phyloP scores from a whole-genome alignment of 108 stramenopile species.

The Skeletonema costatum region DNA sequence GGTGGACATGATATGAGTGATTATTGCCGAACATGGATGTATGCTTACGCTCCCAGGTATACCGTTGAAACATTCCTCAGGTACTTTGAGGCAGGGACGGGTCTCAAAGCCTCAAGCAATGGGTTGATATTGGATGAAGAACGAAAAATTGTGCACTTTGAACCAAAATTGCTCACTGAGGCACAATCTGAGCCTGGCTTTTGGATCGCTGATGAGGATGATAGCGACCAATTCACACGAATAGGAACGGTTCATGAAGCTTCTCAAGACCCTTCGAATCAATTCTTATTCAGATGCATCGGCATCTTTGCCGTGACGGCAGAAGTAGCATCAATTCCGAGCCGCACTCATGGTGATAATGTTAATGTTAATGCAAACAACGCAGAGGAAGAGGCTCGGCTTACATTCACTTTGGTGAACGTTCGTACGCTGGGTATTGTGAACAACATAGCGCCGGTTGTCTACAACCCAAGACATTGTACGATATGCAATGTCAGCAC shows the following conservation, averaged over 20 bases:
- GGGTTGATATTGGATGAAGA: not conserved
- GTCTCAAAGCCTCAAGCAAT: not conserved
- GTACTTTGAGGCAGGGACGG: not conserved
- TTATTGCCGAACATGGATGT: not conserved
- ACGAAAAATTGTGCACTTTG: not conserved
- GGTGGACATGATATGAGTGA: not conserved
- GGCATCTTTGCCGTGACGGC: not conserved
- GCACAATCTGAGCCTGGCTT: not conserved
- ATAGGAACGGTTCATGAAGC: not conserved
- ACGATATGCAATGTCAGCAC: not conserved
- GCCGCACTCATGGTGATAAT: not conserved
- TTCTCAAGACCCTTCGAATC: not conserved
- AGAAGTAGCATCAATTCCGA: not conserved
- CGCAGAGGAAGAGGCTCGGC: not conserved
- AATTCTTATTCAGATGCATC: not conserved
- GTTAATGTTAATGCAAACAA: not conserved
- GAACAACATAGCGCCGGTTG: not conserved
- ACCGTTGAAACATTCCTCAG: not conserved
- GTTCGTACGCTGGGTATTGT: not conserved
- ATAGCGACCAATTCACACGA: not conserved
- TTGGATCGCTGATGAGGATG: not conserved
- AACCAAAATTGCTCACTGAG: not conserved
- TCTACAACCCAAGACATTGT: not conserved
- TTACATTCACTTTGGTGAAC: not conserved
- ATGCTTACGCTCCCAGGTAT: not conserved